Conservation (phyloP, 352 stramenopile genomes). For the Pythium dissotocum region DNA sequence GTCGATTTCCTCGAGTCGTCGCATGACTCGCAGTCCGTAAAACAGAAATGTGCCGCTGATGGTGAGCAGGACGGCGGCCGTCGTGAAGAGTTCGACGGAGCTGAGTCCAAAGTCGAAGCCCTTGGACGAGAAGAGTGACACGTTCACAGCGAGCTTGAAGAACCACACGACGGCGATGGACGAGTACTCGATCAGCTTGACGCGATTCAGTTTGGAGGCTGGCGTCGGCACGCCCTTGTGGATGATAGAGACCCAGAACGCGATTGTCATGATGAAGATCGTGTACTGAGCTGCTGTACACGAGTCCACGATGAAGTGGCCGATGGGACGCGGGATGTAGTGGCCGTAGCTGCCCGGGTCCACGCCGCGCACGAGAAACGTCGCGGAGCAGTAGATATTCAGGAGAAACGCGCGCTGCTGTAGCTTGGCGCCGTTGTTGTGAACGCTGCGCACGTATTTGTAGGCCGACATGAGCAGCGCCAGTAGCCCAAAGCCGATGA, state of each 20-base stretch:
- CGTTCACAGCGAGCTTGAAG: slow-evolving; percentile 36
- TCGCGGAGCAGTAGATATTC: slow-evolving; percentile 47
- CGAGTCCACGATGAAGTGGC: slow-evolving; percentile 51
- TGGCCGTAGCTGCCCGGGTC: slow-evolving; percentile 57
- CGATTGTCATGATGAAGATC: slow-evolving; percentile 57
- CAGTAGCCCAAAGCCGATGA: slow-evolving; percentile 41
- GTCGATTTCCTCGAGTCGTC: slow-evolving; percentile 46
- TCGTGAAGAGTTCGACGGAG: slow-evolving; percentile 33
- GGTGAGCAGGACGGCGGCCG: slow-evolving; percentile 23
- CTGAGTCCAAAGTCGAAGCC: slow-evolving; percentile 35
- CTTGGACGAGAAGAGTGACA: slow-evolving; percentile 36
- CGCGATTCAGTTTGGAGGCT: slow-evolving; percentile 28
- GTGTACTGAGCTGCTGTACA: slow-evolving; percentile 64
- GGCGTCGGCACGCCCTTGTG: slow-evolving; percentile 39
- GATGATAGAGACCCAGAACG: slow-evolving; percentile 63
- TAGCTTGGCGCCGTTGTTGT: slow-evolving; percentile 35
- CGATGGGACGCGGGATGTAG: slow-evolving; percentile 40
- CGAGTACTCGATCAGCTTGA: slow-evolving; percentile 35
- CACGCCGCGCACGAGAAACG: slow-evolving; percentile 53
- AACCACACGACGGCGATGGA: slow-evolving; percentile 38
- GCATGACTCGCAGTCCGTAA: slow-evolving; percentile 39
- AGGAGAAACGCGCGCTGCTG: slow-evolving; percentile 56
- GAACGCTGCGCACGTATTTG: slow-evolving; percentile 46
- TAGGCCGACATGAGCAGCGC: slow-evolving; percentile 35
- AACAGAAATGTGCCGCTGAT: slow-evolving; percentile 34